Evolutionary conservation across 345 rosid genomes (phyloP), one percentile per base, ranked within the genome.

Genomic region (Angophora floribunda): DNA sequence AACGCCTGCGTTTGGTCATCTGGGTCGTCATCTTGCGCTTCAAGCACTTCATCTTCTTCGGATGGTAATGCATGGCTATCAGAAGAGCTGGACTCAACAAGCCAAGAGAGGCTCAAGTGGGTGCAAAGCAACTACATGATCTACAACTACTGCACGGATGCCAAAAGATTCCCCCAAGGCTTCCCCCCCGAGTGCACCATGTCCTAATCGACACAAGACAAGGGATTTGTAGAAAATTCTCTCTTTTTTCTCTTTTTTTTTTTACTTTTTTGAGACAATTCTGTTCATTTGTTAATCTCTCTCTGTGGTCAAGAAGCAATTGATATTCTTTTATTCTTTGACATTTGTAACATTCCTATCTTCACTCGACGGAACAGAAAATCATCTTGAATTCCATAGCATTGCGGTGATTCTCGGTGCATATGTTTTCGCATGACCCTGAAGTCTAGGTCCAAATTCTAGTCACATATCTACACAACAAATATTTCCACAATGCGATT

Each of bases 61-160:
- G 36, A 53, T 51, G 21, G 45, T 28, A 75, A 57, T n/a, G 45
- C 86, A 28, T 95, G 95, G 96, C 88, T 91, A 15, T 85, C 89
- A 4, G 91, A 90, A 80, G 88, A 87, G 88, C 89, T 95, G 9
- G 95, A 91, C 85, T 21, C 90, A 3, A 88, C 90, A 36, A 85
- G 91, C 75, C 89, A 80, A 67, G 61, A 86, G 84, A 92, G 88
- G 87, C 89, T 95, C 19, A 91, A 88, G 57, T 91, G 93, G 96
- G 96, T 93, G 65, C 94, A 93, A 85, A 90, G 82, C 65, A 94
- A 93, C 61, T 89, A 89, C 94, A 93, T 94, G 95, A 91, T 94
- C 67, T 94, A 94, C 50, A 91, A 94, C 61, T 94, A 94, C n/a
- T 94, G 96, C 84, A 84, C 88, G 2, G 96, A 95, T 79, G 44